phyloP scores from a whole-genome alignment of 495 filamentous ascomycete genomes.

The Annulohypoxylon moriforme region DNA sequence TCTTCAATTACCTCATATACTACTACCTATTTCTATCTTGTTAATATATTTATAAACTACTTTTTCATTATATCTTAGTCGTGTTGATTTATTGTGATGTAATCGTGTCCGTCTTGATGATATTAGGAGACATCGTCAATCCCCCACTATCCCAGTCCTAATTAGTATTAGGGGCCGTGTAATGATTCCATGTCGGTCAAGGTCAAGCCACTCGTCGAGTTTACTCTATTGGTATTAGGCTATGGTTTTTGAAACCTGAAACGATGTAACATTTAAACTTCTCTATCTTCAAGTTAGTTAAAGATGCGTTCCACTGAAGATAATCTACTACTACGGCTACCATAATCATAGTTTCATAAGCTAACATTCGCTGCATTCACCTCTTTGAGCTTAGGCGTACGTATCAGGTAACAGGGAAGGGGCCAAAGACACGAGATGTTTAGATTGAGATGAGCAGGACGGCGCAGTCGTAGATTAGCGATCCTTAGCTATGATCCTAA shows the following conservation, averaged over 20 bases:
- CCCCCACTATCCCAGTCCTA: not conserved
- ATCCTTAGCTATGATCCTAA: not conserved
- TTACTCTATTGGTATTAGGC: not conserved
- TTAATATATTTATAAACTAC: conserved; percentile 24
- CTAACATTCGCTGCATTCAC: not conserved
- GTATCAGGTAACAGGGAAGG: not conserved
- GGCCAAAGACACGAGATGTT: not conserved
- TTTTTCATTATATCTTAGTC: conserved; percentile 4
- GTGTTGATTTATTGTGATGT: not conserved
- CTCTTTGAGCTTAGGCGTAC: not conserved
- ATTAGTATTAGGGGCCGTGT: not conserved
- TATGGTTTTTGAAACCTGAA: not conserved
- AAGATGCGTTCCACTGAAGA: too few species aligned
- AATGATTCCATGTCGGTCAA: not conserved
- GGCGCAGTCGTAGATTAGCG: conserved; percentile 8
- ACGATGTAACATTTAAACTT: not conserved
- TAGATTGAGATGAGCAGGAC: not conserved
- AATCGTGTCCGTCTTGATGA: not conserved
- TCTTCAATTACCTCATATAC: conserved; percentile 12
- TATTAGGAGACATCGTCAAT: not conserved
- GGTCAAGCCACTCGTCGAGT: not conserved
- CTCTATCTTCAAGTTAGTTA: not conserved
- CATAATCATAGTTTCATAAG: not conserved
- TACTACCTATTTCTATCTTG: conserved; percentile 13
- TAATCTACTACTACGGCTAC: not conserved